Evolutionary conservation across 2,329 filamentous ascomycete species (phyloP), one percentile per base, ranked within the genome.

Genomic region (Phialophora macrospora): DNA sequence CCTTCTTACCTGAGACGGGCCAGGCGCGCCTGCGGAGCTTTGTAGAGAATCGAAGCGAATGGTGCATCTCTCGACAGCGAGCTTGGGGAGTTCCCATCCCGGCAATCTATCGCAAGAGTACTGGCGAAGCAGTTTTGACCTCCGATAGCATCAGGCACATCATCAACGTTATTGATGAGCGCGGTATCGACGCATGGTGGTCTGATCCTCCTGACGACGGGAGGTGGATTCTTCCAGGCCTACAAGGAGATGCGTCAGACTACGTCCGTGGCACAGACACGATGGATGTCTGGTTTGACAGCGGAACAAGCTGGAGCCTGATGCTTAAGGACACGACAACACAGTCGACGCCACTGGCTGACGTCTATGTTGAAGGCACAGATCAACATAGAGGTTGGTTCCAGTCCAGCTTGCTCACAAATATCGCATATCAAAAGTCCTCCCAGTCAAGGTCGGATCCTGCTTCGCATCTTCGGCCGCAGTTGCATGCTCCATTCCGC

Each of bases 281-380:
- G 0, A 99, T 99, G 95, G 95, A 99, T 77, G 95, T 99, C 9
- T 99, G 95, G 95, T 99, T 99, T 72, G 95, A 99, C 77, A 98
- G 95, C 71, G 95, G 95, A 5, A 97, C 91, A 57, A 97, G 92
- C 74, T 99, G 95, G 95, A 90, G 85, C 1, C 80, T 80, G 41
- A 79, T 85, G 41, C 55, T 64, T n/a, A 38, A 63, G n/a, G 32
- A 62, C 30, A 24, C 76, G 77, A 28, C 74, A 72, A 8, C 73
- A 73, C 52, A 70, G 65, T 24, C 72, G 74, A 12, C 74, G 71
- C 26, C 74, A 72, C 46, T 77, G 26, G 92, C 92, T 0, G 93
- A 99, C 75, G 85, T 98, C 26, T 98, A 96, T 75, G 85, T 98
- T 2, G 95, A 99, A 80, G 95, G 95, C 34, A 91, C 90, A 3